Conservation (phyloP, 495 filamentous ascomycete genomes). For the Talaromyces nanjingensis region DNA sequence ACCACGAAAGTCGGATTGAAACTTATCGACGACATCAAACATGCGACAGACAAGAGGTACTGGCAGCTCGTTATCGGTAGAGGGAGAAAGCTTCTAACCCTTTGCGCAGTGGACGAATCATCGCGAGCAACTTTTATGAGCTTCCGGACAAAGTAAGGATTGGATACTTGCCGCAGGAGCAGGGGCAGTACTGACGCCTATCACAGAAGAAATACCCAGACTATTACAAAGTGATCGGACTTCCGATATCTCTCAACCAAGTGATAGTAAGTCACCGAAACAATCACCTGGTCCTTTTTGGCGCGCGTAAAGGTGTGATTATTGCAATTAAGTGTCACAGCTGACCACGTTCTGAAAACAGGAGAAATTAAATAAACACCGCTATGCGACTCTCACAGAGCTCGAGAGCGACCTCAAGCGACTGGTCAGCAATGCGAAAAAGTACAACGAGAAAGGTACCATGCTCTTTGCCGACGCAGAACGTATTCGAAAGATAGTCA, state of each 20-base stretch:
- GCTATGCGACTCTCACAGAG: constrained; percentile 55
- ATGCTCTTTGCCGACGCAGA: constrained; percentile 67
- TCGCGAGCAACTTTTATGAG: constrained; percentile 64
- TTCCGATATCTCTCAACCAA: constrained; percentile 68
- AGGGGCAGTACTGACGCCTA: background rate
- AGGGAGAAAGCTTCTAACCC: background rate
- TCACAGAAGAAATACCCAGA: constrained; percentile 48
- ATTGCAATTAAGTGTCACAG: background rate
- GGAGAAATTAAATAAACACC: constrained; percentile 54
- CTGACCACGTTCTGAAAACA: constrained; percentile 12
- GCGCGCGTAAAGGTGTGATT: background rate
- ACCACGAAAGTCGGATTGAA: constrained; percentile 61
- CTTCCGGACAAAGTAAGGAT: constrained; percentile 48
- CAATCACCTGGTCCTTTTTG: background rate
- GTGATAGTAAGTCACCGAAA: constrained; percentile 46
- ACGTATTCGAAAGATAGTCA: constrained; percentile 64
- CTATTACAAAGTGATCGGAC: constrained; percentile 64
- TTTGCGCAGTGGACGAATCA: constrained; percentile 35
- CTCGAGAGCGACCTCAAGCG: constrained; percentile 72
- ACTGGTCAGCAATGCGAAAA: constrained; percentile 69
- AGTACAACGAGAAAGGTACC: constrained; percentile 58
- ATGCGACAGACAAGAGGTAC: constrained; percentile 67
- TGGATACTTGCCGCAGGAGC: background rate
- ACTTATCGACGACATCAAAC: constrained; percentile 57
- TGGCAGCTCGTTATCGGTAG: constrained; percentile 14